Base-by-base conservation (phyloP, 1,284 basidiomycete genomes). In the Puccinia sorghi region DNA sequence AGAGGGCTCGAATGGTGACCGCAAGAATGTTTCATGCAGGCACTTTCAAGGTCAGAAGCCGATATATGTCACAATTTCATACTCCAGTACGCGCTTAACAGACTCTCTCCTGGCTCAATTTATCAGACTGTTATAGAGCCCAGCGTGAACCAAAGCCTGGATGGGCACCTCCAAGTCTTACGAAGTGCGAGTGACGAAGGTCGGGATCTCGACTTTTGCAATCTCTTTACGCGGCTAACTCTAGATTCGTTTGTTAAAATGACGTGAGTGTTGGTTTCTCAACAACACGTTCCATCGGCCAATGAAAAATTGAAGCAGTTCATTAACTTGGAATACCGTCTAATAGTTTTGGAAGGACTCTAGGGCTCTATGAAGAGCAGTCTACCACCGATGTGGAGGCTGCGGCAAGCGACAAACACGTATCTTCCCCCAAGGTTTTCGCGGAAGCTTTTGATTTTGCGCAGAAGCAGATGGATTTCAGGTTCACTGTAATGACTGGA, bases 401-500 rank as follows among this genome's bases (percentile, higher is more conserved):
- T 39, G n/a, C 17, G 41, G 43, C 50, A 64, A 25, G 9, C 15
- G 4, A 22, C 13, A 50, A 56, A 32, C 3, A 56, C 9, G 9
- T 66, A 66, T 48, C 20, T 13, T 46, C 59, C n/a, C 71, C 72
- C 59, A n/a, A 43, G 22, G 59, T 11, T 50, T 74, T 74, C 54
- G n/a, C 46, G 11, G 22, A 63, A 27, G 72, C 72, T 4, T 54
- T 74, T 74, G 72, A 74, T 52, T 74, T 74, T 52, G 13, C 59
- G 27, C 59, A 64, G 52, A 64, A 54, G 48, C 72, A 74, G n/a
- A 63, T 64, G 3, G 59, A 74, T 52, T 74, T 63, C 27, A 46
- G 72, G 15, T 61, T 74, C 50, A 64, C 1, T 27, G 27, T 74
- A 11, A 20, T 64, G 37, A 59, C n/a, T 32, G 72, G 72, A 52